These are phyloP conservation scores for Pestalotiopsis fici DNA, from an alignment of 2,329 filamentous ascomycete species.

Conservation along the genomic window DNA sequence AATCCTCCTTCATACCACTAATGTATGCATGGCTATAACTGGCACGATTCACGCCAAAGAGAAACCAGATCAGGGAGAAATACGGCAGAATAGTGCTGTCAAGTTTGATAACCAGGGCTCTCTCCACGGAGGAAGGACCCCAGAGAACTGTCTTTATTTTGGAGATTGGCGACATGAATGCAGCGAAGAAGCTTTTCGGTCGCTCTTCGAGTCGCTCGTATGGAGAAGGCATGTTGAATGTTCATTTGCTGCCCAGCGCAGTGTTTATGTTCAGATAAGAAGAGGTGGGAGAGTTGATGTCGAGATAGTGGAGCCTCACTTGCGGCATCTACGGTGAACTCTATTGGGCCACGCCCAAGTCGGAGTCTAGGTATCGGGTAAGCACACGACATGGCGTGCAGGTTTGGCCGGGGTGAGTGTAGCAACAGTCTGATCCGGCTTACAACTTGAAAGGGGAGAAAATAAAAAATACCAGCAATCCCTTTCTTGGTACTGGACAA, in stretches of 20 bases:
- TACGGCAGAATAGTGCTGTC: slow-evolving; percentile 43
- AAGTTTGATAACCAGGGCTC: slow-evolving; percentile 35
- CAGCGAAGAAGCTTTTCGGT: not conserved
- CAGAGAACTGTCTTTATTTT: slow-evolving; percentile 8
- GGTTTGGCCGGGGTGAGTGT: not conserved
- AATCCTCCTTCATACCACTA: slow-evolving; percentile 39
- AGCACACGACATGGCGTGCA: not conserved
- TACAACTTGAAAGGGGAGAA: not conserved
- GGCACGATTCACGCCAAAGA: slow-evolving; percentile 45
- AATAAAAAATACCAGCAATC: too few species aligned
- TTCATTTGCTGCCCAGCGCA: not conserved
- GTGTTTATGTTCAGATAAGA: not conserved
- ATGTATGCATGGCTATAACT: slow-evolving; percentile 44
- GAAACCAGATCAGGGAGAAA: slow-evolving; percentile 47
- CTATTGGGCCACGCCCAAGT: not conserved
- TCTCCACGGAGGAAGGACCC: slow-evolving; percentile 18
- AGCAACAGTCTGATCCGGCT: not conserved
- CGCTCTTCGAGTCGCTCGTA: not conserved
- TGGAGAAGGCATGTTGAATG: not conserved
- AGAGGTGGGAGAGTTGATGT: slow-evolving; percentile 1
- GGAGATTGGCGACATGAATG: not conserved
- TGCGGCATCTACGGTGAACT: not conserved
- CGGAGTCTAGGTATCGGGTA: not conserved
- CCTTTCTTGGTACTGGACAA: too few species aligned
- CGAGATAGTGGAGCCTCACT: slow-evolving; percentile 1